phyloP scores from a whole-genome alignment of 169 alveolate species.

The Cryptosporidium parvum region DNA sequence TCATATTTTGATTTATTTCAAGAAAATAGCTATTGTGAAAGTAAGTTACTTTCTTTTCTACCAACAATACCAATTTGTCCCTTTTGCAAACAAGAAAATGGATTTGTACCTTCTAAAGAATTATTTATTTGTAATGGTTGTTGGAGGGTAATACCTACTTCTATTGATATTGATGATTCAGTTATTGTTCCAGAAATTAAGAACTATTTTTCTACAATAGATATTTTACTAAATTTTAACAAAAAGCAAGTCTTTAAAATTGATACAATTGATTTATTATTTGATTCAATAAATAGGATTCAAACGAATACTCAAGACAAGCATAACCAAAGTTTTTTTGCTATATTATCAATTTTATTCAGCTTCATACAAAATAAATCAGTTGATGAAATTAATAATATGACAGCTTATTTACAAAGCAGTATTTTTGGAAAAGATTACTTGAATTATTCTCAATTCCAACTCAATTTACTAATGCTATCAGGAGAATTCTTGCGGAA shows the following conservation, averaged over 20 bases:
- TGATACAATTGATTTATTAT: not conserved
- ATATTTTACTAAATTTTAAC: slow-evolving; percentile 18
- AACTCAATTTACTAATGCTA: not conserved
- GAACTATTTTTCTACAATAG: slow-evolving; percentile 39
- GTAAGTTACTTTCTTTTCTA: slow-evolving; percentile 5
- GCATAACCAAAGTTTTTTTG: not conserved
- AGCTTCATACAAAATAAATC: not conserved
- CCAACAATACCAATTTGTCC: slow-evolving; percentile 9
- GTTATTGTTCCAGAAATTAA: slow-evolving; percentile 33
- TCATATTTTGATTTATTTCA: not conserved
- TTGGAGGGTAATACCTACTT: slow-evolving; percentile 21
- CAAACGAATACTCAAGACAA: not conserved
- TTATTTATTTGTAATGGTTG: slow-evolving; percentile 20
- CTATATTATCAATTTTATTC: not conserved
- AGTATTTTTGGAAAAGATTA: not conserved
- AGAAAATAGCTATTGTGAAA: not conserved
- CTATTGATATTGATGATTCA: slow-evolving; percentile 50
- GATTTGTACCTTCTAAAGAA: slow-evolving; percentile 15
- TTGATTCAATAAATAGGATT: not conserved
- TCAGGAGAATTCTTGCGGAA: slow-evolving; percentile 21
- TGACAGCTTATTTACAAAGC: not conserved
- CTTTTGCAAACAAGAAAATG: slow-evolving; percentile 24
- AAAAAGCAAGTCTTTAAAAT: not conserved
- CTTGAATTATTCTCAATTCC: slow-evolving; percentile 12
- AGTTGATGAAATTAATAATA: not conserved